Percentiles rank a stretch among this genome's conserved stretches.
Evolutionary conservation across 805 yeast genomes (phyloP).

Genomic region (Wickerhamomyces hampshirensis): DNA sequence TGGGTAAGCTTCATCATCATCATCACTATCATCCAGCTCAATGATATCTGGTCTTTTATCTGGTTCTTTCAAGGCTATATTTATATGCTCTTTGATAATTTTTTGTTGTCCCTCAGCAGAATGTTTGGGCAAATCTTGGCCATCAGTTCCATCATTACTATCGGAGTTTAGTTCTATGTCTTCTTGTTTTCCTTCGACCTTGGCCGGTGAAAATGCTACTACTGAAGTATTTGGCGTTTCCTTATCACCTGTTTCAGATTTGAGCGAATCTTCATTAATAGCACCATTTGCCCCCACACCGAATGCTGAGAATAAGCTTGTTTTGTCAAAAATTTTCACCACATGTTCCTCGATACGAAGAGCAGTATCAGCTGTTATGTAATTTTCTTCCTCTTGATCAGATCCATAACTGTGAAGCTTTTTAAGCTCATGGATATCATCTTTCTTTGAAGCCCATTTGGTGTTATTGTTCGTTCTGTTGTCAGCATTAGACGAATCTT

Average conservation of each 20-base stretch:
- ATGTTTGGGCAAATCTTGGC: constrained; percentile 4
- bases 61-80: constrained; percentile 5
- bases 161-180: constrained; percentile 8
- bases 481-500: too few relatives aligned
- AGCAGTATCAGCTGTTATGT: background rate
- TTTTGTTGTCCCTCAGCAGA: background rate
- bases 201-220: constrained; percentile 4
- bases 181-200: background rate
- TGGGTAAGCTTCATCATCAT: constrained; percentile 16
- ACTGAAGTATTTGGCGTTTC: constrained; percentile 12
- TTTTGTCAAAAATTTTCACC: constrained; percentile 17
- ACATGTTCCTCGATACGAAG: constrained; percentile 11
- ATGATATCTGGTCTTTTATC: constrained; percentile 4
- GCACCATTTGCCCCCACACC: constrained; percentile 7
- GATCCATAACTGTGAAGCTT: constrained; percentile 6
- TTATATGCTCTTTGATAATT: background rate
- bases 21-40: constrained; percentile 19
- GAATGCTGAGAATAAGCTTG: constrained; percentile 20
- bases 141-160: constrained; percentile 11
- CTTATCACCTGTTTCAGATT: constrained; percentile 4
- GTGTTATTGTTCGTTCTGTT: constrained; percentile 1
- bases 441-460: background rate
- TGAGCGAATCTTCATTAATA: background rate
- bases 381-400: constrained; percentile 8
- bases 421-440: background rate